Base-by-base conservation (phyloP, 306 rosid species). In the Trichosanthes truncata region DNA sequence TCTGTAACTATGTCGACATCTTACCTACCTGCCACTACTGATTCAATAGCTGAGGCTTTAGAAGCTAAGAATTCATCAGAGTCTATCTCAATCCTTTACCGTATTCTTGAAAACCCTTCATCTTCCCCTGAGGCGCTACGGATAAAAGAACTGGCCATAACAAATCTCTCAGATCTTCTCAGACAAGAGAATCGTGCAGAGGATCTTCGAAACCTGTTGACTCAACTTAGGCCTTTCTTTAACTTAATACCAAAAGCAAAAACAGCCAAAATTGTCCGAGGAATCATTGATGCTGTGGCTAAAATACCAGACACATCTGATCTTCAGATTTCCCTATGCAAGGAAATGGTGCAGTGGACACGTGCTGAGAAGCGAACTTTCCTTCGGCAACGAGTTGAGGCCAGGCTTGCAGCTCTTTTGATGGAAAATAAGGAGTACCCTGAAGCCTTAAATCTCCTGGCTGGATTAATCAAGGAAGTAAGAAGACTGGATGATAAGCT, bases 401-500 rank as follows among this genome's bases (percentile, higher is more conserved):
- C 98, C 20, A 89, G 96, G 84, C 98, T 94, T 83, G 98, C 97
- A 20, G 86, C 97, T 36, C 98, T 94, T 79, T 85, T 94, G 82
- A 89, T 92, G 97, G 98, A 94, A 82, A 89, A 17, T 87, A 91
- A 94, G 83, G 98, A 94, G 87, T 94, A 87, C 75, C 78, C 97
- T 9, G 98, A 94, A 84, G 98, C 97, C 20, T 79, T 94, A 81
- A 89, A 80, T 77, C 95, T 94, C 73, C 92, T 94, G 65, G 86
- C 95, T 3, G 85, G 91, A 77, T 84, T 94, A 86, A 91, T 94
- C 83, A 94, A 92, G 85, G 98, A 94, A 87, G 98, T 92, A 78
- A 92, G 97, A 85, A 89, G 98, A 84, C 86, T 94, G 72, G 97
- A 94, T 84, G 98, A 94, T 84, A 94, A 94, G 84, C 97, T 94